A percentile compares a stretch with the other conserved stretches of the same genome.
phyloP scores from a whole-genome alignment of 2,329 filamentous ascomycete genomes.

The Scedosporium apiospermum region DNA sequence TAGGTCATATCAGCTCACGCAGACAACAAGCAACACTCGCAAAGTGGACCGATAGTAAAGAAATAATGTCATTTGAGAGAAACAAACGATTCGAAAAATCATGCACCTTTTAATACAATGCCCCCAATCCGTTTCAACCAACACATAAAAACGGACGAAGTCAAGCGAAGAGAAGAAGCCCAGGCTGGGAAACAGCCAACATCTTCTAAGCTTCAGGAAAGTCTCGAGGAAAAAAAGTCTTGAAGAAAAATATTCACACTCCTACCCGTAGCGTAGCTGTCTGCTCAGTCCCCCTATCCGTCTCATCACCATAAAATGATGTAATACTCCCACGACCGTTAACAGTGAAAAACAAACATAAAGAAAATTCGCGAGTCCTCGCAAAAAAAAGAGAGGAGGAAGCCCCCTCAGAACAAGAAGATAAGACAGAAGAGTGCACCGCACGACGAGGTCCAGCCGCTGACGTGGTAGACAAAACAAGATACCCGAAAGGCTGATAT shows the following conservation, averaged over 20 bases:
- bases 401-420: not conserved
- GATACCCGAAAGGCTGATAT: not conserved
- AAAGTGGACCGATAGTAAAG: not conserved
- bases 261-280: not conserved
- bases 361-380: conserved; percentile 1
- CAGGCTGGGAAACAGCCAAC: not conserved
- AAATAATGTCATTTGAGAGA: not conserved
- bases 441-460: not conserved
- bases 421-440: conserved; percentile 2
- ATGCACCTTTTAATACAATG: conserved; percentile 2
- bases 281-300: not conserved
- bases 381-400: not conserved
- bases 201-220: not conserved
- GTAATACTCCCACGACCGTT: not conserved
- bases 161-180: not conserved
- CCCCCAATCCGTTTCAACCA: not conserved
- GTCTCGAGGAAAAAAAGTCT: not conserved
- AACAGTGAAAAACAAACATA: not conserved
- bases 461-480: not conserved
- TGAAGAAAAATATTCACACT: not conserved
- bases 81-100: not conserved
- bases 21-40: not conserved
- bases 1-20: not conserved
- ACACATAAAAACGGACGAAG: not conserved
- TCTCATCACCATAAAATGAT: not conserved